Evolutionary conservation across 2,329 filamentous ascomycete species (phyloP), one percentile per base, ranked within the genome.

Genomic region (Pezicula neosporulosa): DNA sequence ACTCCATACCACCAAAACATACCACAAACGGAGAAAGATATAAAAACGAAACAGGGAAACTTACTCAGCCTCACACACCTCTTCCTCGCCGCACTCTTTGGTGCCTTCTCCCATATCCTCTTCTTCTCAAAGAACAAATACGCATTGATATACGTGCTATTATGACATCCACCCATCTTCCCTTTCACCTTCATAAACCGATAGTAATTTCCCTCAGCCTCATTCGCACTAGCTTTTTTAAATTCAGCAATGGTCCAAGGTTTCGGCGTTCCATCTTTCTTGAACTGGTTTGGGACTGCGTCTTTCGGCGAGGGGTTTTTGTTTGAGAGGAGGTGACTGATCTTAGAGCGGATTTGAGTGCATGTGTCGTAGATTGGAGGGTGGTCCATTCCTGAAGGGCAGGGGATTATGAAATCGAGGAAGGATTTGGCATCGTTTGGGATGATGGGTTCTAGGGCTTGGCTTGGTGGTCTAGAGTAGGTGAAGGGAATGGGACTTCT

Each of bases 101-200:
- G 49, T 48, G 38, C 48, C 19, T 48, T 50, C 33, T 57, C 50
- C 16, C 36, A 55, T 12, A 57, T 44, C 16, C 55, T 51, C 48
- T 55, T 57, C 47, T 55, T 53, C 47, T 55, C 53, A 45, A 57
- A 57, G 30, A 57, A 57, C 38, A 21, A 41, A 46, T 57, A 57
- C 4, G 55, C 55, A 13, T 19, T 43, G 30, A 53, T 50, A 50
- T 55, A 57, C 4, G 52, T 43, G 19, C 45, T 12, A 44, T 49
- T 57, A 41, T 57, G 52, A 16, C 52, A 52, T 10, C 52, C 55
- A 18, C 45, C 55, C 55, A 57, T 57, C 35, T 49, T 49, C 49
- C 51, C 47, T 46, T 55, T 57, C 19, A 50, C 48, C 10, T 43
- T 50, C 39, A 57, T 21, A 36, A 57, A 57, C 13, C 21, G 37